These are phyloP conservation scores for Codiaeum variegatum DNA, from an alignment of 441 rosid species.

Conservation along the genomic window DNA sequence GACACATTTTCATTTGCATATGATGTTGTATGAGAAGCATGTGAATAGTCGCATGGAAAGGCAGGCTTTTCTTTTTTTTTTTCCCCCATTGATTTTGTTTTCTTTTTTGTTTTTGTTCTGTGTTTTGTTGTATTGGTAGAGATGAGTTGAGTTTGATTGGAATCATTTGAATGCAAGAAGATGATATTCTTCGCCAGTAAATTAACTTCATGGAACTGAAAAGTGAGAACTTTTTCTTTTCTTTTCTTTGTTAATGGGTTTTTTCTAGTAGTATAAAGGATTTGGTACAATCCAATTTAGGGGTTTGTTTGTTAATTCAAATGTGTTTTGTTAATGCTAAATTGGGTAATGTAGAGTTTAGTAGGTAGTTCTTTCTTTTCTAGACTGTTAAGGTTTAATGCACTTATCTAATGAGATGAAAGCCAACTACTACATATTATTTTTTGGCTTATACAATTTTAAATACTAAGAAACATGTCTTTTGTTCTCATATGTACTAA, in stretches of 20 bases:
- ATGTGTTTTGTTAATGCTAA: too few relatives aligned
- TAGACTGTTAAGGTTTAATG: not conserved
- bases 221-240: slow-evolving; percentile 47
- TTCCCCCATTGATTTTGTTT: too few relatives aligned
- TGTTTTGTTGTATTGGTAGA: slow-evolving; percentile 11
- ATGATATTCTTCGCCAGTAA: slow-evolving; percentile 84
- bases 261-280: not conserved
- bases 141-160: slow-evolving; percentile 16
- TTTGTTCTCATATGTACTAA: too few relatives aligned
- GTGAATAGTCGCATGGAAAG: slow-evolving; percentile 88
- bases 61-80: slow-evolving; percentile 44
- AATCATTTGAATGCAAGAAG: slow-evolving; percentile 58
- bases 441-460: too few relatives aligned
- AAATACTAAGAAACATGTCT: too few relatives aligned
- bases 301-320: slow-evolving; percentile 19
- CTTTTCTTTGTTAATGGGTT: not conserved
- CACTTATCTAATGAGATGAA: not conserved
- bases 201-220: slow-evolving; percentile 82
- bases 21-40: too few relatives aligned
- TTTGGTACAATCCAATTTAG: slow-evolving; percentile 11
- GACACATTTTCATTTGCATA: not conserved
- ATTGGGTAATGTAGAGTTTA: not conserved
- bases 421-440: not conserved
- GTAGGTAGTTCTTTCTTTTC: not conserved
- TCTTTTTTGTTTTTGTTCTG: slow-evolving; percentile 1